These are phyloP conservation scores for Lactifluus volemus DNA, from an alignment of 768 basidiomycete species.

Conservation along the genomic window DNA sequence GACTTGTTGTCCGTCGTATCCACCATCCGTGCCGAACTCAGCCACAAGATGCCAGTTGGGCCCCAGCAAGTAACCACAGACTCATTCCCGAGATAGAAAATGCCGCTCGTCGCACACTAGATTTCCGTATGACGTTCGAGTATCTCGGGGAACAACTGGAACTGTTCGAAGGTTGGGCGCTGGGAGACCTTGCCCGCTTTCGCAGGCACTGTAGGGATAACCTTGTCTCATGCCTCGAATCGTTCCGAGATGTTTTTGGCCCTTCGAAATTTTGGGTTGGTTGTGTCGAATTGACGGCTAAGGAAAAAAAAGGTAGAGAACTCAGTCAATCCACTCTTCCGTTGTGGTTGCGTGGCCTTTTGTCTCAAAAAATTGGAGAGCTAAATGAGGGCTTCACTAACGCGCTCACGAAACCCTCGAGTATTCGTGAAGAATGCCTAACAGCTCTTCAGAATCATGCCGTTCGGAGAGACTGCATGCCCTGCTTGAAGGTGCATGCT, in stretches of 20 bases:
- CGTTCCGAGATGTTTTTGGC: background rate
- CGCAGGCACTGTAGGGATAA: background rate
- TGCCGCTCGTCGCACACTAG: background rate
- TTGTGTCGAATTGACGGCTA: background rate
- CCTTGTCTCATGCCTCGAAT: background rate
- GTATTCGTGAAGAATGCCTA: background rate
- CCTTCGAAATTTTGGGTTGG: background rate
- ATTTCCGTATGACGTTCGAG: background rate
- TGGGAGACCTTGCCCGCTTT: background rate
- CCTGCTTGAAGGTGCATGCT: background rate
- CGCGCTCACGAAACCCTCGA: background rate
- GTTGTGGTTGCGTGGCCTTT: background rate
- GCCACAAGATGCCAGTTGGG: background rate
- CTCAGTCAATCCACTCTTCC: no score
- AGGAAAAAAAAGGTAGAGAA: no score
- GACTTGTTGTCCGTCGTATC: constrained; percentile 13
- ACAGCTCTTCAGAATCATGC: background rate
- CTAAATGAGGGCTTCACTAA: background rate
- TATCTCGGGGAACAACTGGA: background rate
- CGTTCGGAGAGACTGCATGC: background rate
- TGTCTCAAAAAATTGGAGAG: no score
- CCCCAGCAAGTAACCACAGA: background rate
- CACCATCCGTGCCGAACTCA: background rate
- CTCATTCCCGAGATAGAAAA: background rate
- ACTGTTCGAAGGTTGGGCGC: background rate